phyloP scores from a whole-genome alignment of 202 grass and related monocot genomes.

The Setaria viridis region DNA sequence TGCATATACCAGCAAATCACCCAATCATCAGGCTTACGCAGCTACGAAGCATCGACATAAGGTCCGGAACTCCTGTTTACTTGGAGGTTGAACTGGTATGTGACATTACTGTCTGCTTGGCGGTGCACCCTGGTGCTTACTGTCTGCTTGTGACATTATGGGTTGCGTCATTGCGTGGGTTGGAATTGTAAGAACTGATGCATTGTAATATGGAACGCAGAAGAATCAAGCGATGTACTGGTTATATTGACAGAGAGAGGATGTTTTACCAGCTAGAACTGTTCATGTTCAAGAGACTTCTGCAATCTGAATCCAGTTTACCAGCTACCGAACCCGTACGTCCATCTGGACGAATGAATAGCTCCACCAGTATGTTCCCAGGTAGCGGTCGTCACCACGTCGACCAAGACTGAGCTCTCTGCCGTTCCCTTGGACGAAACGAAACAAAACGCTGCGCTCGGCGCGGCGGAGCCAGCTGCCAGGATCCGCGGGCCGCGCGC shows the following conservation, averaged over 20 bases:
- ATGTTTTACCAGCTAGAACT: background rate
- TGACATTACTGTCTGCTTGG: background rate
- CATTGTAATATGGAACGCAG: background rate
- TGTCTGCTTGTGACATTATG: background rate
- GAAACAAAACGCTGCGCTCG: no score
- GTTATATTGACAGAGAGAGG: background rate
- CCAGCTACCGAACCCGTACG: no score
- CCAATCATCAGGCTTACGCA: background rate
- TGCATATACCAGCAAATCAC: background rate
- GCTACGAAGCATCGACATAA: background rate
- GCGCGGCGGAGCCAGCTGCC: no score
- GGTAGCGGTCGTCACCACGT: no score
- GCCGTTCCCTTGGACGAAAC: no score
- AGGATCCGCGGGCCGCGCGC: no score
- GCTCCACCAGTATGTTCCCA: no score
- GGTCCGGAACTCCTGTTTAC: background rate
- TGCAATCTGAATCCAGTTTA: background rate
- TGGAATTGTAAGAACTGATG: constrained; percentile 13
- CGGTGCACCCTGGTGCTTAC: background rate
- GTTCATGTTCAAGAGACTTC: background rate
- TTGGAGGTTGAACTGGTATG: background rate
- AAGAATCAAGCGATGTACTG: background rate
- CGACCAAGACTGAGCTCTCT: no score
- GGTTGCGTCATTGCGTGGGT: background rate
- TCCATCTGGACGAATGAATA: no score